Evolutionary conservation across 164 flowering plant species (phyloP), one percentile per base, ranked within the genome.

Genomic region (Euptelea pleiosperma): DNA sequence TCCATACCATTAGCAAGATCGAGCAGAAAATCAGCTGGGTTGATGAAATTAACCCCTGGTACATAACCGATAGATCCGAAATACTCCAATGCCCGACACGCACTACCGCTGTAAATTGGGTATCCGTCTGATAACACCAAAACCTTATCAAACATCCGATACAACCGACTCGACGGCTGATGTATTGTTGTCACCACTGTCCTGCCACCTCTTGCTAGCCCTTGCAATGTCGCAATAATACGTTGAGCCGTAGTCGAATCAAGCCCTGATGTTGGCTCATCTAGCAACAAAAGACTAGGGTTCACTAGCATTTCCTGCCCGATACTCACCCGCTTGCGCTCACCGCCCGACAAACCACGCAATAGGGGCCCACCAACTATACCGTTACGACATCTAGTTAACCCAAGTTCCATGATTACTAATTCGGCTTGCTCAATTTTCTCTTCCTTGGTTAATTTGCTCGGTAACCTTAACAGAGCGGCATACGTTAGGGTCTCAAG

Each of bases 211-310:
- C 78, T 74, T 0, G 96, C 96, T 55, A 92, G 70, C 54, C 77
- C 74, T 21, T 72, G 72, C 44, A 89, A 58, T 26, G 91, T 82
- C 3, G 71, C 70, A 16, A 92, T 63, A 6, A 87, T 81, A 8
- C 89, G 75, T 48, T 77, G 86, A 1, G 98, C 93, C 10, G 96
- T 87, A 48, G 98, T 92, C 10, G 98, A 87, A 57, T 89, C 98
- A 8, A 92, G 82, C 49, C 98, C 98, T 0, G 98, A 92, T 0
- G 96, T 92, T 11, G 98, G 98, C 73, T 92, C 98, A 64, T 92
- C 98, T 2, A 92, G 65, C 56, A 92, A 64, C 54, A 92, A 60
- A 18, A 89, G 70, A 52, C 95, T 85, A 19, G 98, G 98, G 76
- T 92, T 87, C 36, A 92, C 85, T 40, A 92, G 57, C 95, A 92